Base-by-base conservation (phyloP, 352 stramenopile species). In the Phytophthora hibernalis region DNA sequence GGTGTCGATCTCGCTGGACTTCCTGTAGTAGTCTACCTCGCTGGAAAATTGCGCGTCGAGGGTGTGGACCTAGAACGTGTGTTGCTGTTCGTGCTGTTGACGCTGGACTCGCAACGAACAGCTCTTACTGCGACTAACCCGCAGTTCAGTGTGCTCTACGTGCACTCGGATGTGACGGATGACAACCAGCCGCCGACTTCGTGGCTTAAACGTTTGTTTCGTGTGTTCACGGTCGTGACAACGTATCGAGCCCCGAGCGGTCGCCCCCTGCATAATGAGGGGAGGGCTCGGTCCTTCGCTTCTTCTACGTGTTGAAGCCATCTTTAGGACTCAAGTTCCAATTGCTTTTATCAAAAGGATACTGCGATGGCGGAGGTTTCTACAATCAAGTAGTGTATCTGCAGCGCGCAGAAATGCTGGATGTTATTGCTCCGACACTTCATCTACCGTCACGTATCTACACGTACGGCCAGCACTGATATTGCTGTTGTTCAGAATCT, bases 301-400 rank as follows among this genome's bases (percentile, higher is more conserved):
- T 84, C 54, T 90, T 93, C 43, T 96, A 95, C 71, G 71, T 96
- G 43, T 72, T 95, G 12, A 75, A 91, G 59, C 82, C 89, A 15
- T 90, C 74, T 2, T 66, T 93, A 54, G 88, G 83, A 60, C 70
- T 95, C 45, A 93, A 93, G 61, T 61, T 95, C 49, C 69, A 91
- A 18, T 42, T 96, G 38, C 79, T 92, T 2, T 64, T 92, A 42
- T 77, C 81, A 38, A 89, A 87, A 44, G 80, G 87, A 20, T 90
- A 92, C 11, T 72, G 65, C 37, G 74, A 90, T 15, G 75, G 68
- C 26, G 65, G 67, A 47, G 68, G 70, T 15, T 93, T 96, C 49
- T 93, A 91, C 72, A 72, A 76, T 44, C 93, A 95, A 47, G 75
- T 94, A 21, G 86, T 91, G 48, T 96, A 94, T 55, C 24, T 96